These are phyloP conservation scores for Fusarium penzigii DNA, from an alignment of 2,329 filamentous ascomycete genomes.

Conservation along the genomic window DNA sequence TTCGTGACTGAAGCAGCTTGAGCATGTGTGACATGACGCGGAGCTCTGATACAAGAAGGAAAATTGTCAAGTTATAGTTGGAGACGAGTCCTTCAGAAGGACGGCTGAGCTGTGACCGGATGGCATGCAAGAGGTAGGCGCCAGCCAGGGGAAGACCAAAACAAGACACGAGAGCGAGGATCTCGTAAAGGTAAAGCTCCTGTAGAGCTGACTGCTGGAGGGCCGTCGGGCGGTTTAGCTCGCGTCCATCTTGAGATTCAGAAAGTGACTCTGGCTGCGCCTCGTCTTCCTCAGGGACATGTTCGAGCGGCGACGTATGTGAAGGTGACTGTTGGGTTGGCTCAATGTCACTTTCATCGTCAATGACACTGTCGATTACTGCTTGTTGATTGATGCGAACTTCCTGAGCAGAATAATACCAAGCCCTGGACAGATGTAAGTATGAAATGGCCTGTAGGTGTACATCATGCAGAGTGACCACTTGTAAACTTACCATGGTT, in stretches of 20 bases:
- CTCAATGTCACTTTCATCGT: conserved; percentile 48
- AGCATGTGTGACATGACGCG: conserved; percentile 81
- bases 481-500: conserved; percentile 70
- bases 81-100: conserved; percentile 86
- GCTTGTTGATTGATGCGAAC: conserved; percentile 55
- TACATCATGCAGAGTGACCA: not conserved
- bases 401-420: conserved; percentile 72
- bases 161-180: conserved; percentile 73
- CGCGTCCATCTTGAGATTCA: conserved; percentile 2
- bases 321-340: conserved; percentile 20
- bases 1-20: conserved; percentile 76
- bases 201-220: conserved; percentile 46
- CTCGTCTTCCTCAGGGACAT: conserved; percentile 46
- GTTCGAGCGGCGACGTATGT: conserved; percentile 34
- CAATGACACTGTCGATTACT: conserved; percentile 41
- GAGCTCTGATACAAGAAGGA: conserved; percentile 83
- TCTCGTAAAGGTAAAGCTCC: conserved; percentile 75
- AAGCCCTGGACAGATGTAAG: conserved; percentile 36
- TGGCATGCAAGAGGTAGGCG: conserved; percentile 80
- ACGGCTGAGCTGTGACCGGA: conserved; percentile 77
- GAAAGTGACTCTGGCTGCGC: conserved; percentile 19
- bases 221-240: conserved; percentile 10
- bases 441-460: not conserved
- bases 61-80: conserved; percentile 90
- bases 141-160: conserved; percentile 77